Conservation (phyloP, 164 flowering plant genomes). For the Stephania cephalantha region DNA sequence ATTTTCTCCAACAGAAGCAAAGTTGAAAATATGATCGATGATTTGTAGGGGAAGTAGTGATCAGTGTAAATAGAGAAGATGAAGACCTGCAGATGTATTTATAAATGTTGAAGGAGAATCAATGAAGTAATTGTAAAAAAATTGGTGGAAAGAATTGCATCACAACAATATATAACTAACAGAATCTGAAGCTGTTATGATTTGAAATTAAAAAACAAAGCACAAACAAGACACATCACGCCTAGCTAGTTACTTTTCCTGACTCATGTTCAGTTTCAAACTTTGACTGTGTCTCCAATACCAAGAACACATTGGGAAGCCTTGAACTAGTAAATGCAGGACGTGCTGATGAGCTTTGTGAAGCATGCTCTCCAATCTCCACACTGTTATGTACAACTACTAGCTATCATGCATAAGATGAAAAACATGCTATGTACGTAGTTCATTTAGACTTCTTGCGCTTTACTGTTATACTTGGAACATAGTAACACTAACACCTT, state of each 20-base stretch:
- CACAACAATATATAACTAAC: neutral
- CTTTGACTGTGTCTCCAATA: neutral
- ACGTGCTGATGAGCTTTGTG: neutral
- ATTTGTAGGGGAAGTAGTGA: neutral
- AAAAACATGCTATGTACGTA: no score
- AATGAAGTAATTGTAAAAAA: neutral
- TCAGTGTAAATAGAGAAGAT: slow-evolving; percentile 1
- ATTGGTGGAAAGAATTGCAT: neutral
- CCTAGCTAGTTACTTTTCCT: neutral
- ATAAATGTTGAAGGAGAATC: slow-evolving; percentile 19
- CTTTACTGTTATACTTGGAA: neutral
- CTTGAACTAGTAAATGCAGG: neutral
- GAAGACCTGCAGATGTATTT: slow-evolving; percentile 20
- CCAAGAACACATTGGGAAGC: neutral
- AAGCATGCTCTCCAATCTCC: neutral
- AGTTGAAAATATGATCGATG: slow-evolving; percentile 1
- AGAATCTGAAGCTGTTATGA: neutral
- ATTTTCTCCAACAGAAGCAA: slow-evolving; percentile 27
- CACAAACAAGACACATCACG: neutral
- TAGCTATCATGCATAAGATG: neutral
- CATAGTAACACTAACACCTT: neutral
- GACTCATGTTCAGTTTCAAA: neutral
- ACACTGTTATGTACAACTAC: neutral
- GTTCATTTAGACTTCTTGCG: no score
- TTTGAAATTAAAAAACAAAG: neutral